Conservation (phyloP, 139 green algal species). For the Micromonas pusilla region DNA sequence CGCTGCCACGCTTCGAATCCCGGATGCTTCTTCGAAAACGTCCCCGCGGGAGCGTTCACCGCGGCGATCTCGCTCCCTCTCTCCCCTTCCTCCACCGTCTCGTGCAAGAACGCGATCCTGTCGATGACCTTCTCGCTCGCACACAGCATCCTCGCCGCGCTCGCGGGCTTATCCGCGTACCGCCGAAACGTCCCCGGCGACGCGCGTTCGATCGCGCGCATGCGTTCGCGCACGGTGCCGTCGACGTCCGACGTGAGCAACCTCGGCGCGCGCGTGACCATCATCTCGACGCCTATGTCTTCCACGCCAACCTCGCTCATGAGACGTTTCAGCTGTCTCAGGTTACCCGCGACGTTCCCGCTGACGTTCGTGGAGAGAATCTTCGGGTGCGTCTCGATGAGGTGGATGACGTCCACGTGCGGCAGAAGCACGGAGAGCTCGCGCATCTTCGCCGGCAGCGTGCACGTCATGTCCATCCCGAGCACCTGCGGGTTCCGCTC, state of each 20-base stretch:
- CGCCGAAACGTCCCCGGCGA: neutral
- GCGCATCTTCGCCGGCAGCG: slow-evolving; percentile 5
- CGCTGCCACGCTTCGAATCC: neutral
- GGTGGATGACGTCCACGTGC: neutral
- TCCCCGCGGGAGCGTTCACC: neutral
- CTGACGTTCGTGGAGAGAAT: slow-evolving; percentile 5
- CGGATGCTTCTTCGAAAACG: neutral
- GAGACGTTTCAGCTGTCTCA: neutral
- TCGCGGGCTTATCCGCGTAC: slow-evolving; percentile 10
- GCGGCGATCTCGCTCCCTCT: neutral
- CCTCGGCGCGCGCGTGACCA: neutral
- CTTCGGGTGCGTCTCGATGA: slow-evolving; percentile 10
- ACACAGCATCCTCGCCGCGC: neutral
- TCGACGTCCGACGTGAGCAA: neutral
- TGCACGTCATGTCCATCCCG: neutral
- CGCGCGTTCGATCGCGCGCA: neutral
- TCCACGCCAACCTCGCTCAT: neutral
- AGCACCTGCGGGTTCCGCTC: slow-evolving; percentile 16
- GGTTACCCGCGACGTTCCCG: neutral
- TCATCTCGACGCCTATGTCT: neutral
- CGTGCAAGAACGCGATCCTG: neutral
- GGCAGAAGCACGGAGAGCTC: slow-evolving; percentile 6
- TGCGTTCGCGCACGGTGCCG: neutral
- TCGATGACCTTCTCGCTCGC: neutral
- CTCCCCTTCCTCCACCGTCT: neutral